A percentile compares a stretch with the other conserved stretches of the same genome.
These are phyloP conservation scores for Dendrobium huoshanense DNA, from an alignment of 106 monocot species.

Conservation along the genomic window DNA sequence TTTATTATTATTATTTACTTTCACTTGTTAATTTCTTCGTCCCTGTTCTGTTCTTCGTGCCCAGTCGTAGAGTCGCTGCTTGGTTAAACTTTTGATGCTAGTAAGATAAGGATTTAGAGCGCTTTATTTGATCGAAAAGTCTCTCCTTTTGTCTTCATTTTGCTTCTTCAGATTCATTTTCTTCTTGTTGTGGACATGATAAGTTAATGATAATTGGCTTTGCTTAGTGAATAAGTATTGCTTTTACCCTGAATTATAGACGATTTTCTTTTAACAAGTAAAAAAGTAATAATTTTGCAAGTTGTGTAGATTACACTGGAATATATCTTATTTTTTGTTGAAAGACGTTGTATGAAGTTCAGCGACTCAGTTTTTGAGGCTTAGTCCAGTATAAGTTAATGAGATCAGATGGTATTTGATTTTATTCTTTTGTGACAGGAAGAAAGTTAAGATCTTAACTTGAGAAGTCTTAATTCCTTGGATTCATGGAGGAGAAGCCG, in stretches of 20 bases:
- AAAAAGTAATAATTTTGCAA: neutral
- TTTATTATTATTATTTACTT: neutral
- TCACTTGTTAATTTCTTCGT: neutral
- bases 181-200: no score
- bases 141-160: no score
- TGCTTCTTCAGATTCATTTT: no score
- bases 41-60: neutral
- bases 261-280: neutral
- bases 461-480: neutral
- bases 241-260: neutral
- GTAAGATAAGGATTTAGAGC: neutral
- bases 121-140: neutral
- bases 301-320: neutral
- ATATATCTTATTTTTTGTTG: neutral
- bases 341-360: neutral
- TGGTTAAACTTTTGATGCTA: neutral
- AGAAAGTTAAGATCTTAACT: neutral
- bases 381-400: neutral
- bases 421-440: slow-evolving; percentile 7
- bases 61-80: no score
- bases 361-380: no score
- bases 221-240: neutral
- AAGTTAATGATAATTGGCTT: no score
- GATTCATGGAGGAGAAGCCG: slow-evolving; percentile 47
- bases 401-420: slow-evolving; percentile 4